Evolutionary conservation across 2,329 filamentous ascomycete species (phyloP), one percentile per base, ranked within the genome.

Genomic region (Colletotrichum lentis): DNA sequence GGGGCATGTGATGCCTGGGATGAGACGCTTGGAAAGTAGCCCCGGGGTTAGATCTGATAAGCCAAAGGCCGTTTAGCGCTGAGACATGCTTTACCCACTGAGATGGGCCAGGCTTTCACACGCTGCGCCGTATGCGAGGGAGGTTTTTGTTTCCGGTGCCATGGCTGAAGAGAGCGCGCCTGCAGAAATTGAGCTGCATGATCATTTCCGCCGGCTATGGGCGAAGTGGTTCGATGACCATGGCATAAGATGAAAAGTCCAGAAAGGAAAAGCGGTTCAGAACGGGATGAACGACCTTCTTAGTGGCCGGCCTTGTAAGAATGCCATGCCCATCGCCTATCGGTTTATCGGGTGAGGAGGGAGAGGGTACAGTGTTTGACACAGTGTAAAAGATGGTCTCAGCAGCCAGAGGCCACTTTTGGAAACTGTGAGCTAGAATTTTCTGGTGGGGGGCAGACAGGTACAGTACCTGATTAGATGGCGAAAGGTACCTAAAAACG

Each of bases 41-140:
- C 2, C 59, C 43, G 54, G 68, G 55, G 20, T 66, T 41, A 41
- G 66, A 69, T 69, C 66, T 69, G 66, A 69, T 69, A 69, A 69
- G 66, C 52, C 61, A 59, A 60, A 65, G 18, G 62, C 43, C 52
- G 58, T 46, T 46, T 67, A 67, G 58, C 58, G 59, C 52, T 52
- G 53, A 20, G 27, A 41, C 53, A 20, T 31, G 8, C 24, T 35
- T 27, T 64, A 46, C 37, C 66, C 62, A 68, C 65, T 52, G 49
- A 14, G 50, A 16, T 59, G 62, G 65, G 55, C 50, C 60, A 54
- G 65, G 61, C 41, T 11, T 24, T 37, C 44, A 47, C 41, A 31
- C 37, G 62, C 55, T n/a, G 62, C 20, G 31, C 20, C 7, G 46
- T 50, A 65, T 46, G 50, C 43, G 56, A 69, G 22, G 20, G 20